Conservation (phyloP, 2,329 filamentous ascomycete genomes). For the Clarireedia sp. region DNA sequence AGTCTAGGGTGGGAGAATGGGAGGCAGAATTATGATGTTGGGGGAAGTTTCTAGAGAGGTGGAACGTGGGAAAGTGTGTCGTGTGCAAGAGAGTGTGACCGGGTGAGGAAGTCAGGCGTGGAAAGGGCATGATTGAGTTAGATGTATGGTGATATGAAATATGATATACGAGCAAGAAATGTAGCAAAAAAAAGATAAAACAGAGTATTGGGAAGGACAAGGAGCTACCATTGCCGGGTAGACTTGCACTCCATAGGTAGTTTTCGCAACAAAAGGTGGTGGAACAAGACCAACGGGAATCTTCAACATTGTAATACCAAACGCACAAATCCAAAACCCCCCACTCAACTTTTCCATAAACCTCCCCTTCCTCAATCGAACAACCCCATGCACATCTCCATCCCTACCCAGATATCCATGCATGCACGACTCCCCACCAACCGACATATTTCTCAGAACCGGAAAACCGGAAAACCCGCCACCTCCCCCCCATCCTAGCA, state of each 20-base stretch:
- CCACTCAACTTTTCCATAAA: background rate
- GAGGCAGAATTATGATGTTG: slow-evolving; percentile 2
- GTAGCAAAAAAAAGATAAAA: too few relatives aligned
- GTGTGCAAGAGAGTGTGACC: background rate
- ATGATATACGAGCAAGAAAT: too few relatives aligned
- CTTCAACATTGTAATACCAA: too few relatives aligned
- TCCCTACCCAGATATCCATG: background rate
- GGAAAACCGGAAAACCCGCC: too few relatives aligned
- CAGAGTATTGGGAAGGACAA: too few relatives aligned
- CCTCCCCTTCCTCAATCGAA: background rate
- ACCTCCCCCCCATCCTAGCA: too few relatives aligned
- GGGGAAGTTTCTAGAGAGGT: background rate
- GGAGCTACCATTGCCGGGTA: too few relatives aligned
- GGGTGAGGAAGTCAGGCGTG: background rate
- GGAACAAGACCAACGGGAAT: too few relatives aligned
- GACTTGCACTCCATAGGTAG: too few relatives aligned
- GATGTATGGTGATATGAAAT: background rate
- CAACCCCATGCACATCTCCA: background rate
- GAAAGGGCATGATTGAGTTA: background rate
- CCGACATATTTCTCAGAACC: background rate
- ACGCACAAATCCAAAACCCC: background rate
- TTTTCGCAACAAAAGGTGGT: too few relatives aligned
- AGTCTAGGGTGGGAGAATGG: background rate
- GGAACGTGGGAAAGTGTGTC: background rate
- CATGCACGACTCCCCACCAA: background rate